Conservation (phyloP, 176 grass and related monocot genomes). For the Pontederia paniculata region DNA sequence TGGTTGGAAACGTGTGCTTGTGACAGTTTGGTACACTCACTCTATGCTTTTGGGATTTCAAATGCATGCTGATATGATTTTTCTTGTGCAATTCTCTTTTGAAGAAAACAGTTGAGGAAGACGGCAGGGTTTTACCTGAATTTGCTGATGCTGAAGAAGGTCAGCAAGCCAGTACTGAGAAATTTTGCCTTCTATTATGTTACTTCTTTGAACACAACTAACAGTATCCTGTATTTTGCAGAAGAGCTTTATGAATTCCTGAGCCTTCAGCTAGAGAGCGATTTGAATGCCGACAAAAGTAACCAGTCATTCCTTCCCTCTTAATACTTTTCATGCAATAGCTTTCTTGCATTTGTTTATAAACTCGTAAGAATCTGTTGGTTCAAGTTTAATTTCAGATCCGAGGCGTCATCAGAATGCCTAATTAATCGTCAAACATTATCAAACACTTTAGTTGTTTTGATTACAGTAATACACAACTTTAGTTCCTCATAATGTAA, state of each 20-base stretch:
- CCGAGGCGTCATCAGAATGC: too few species aligned
- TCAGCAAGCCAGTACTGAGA: not conserved
- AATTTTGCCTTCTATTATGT: not conserved
- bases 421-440: too few species aligned
- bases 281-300: constrained; percentile 85
- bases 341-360: too few species aligned
- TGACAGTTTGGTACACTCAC: not conserved
- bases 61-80: constrained; percentile 1
- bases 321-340: not conserved
- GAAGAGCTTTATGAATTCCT: constrained; percentile 74
- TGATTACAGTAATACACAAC: too few species aligned
- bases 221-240: constrained; percentile 20
- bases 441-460: too few species aligned
- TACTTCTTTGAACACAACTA: not conserved
- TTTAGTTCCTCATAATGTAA: too few species aligned
- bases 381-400: too few species aligned
- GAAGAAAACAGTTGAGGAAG: constrained; percentile 57
- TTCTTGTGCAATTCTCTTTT: constrained; percentile 15
- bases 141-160: constrained; percentile 83
- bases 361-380: too few species aligned
- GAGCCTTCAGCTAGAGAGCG: constrained; percentile 76
- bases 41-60: not conserved
- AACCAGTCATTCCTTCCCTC: constrained; percentile 12
- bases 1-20: too few species aligned
- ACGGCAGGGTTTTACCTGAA: constrained; percentile 60